A percentile compares a stretch with the other conserved stretches of the same genome.
These are phyloP conservation scores for Fusarium paranaense DNA, from an alignment of 2,329 filamentous ascomycete genomes.

Conservation along the genomic window DNA sequence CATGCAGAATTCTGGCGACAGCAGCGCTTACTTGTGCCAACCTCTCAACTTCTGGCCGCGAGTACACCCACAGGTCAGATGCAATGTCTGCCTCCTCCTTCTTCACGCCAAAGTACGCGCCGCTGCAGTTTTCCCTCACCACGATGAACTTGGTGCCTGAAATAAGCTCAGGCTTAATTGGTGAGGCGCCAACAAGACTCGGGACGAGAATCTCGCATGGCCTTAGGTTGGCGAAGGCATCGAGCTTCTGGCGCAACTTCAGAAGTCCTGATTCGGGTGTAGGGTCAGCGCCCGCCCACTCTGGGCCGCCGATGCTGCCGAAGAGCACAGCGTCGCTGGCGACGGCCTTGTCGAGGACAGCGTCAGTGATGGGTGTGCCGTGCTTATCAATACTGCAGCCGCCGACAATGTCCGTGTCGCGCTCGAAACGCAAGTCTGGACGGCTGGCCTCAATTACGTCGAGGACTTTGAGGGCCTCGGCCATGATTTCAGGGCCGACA, in stretches of 20 bases:
- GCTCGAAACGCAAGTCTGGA: not conserved
- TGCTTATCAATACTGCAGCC: not conserved
- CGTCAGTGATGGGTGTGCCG: not conserved
- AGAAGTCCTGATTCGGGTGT: not conserved
- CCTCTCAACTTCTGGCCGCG: not conserved
- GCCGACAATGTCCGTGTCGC: not conserved
- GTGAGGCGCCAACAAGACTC: not conserved
- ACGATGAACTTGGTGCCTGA: not conserved
- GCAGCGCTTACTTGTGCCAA: not conserved
- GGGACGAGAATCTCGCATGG: not conserved
- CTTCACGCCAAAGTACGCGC: not conserved
- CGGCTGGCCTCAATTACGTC: not conserved
- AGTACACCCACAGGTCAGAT: not conserved
- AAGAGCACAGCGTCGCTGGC: not conserved
- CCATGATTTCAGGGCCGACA: not conserved
- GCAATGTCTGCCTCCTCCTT: not conserved
- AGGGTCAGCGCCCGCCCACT: not conserved
- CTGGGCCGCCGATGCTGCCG: not conserved
- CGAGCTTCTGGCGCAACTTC: not conserved
- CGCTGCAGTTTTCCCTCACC: not conserved
- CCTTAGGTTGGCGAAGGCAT: not conserved
- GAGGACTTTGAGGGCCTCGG: not conserved
- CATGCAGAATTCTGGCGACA: not conserved
- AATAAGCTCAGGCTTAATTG: not conserved
- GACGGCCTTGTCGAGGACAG: not conserved